These are phyloP conservation scores for Amanita phalloides DNA, from an alignment of 768 basidiomycete species.

Conservation along the genomic window DNA sequence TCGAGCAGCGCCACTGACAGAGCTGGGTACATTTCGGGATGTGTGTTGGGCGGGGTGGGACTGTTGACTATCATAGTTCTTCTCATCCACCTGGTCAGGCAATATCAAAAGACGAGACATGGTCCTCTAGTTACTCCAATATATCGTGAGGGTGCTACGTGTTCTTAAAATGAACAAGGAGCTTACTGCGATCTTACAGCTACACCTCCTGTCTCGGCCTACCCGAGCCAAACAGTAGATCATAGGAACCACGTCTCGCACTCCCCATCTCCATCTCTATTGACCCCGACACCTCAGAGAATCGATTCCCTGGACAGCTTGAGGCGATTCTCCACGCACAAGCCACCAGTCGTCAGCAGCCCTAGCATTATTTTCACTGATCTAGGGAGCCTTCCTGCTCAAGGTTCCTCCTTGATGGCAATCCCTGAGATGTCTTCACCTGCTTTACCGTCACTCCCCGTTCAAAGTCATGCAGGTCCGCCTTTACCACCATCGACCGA, in stretches of 20 bases:
- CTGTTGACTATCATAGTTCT: background rate
- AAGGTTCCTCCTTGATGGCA: too few relatives aligned
- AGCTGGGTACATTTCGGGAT: background rate
- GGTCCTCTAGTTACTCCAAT: background rate
- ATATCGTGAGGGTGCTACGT: background rate
- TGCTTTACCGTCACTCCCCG: too few relatives aligned
- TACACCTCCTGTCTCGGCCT: background rate
- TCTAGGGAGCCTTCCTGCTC: background rate
- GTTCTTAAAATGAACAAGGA: background rate
- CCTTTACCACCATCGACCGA: background rate
- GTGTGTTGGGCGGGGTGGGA: background rate
- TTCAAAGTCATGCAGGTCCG: too few relatives aligned
- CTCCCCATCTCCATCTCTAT: too few relatives aligned
- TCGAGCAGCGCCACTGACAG: background rate
- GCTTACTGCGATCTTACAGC: background rate
- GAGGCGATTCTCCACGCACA: background rate
- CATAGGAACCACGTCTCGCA: background rate
- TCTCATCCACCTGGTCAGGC: background rate
- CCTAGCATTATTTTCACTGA: background rate
- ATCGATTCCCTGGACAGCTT: background rate
- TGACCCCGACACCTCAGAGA: background rate
- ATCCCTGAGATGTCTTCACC: too few relatives aligned
- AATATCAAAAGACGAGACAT: background rate
- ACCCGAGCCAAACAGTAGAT: background rate
- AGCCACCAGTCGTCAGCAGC: background rate